Conservation (phyloP, 2,329 filamentous ascomycete species). For the Talaromyces verruculosus region DNA sequence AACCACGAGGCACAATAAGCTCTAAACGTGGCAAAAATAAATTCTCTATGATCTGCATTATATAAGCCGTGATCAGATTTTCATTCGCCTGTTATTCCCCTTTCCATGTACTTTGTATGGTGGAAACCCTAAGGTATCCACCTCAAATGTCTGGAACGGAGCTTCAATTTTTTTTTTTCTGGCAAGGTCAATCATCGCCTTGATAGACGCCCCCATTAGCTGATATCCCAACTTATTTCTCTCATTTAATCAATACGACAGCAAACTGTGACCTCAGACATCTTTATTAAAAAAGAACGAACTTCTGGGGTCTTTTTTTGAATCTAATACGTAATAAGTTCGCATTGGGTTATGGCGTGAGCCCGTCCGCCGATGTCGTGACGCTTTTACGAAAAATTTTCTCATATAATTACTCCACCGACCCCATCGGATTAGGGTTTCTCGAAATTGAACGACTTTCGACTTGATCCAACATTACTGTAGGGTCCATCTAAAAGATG, state of each 20-base stretch:
- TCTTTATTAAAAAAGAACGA: not conserved
- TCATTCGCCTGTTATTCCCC: not conserved
- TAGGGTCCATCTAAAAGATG: slow-evolving; percentile 2
- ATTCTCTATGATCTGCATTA: not conserved
- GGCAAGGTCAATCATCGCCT: not conserved
- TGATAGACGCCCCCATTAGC: not conserved
- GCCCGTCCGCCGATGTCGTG: slow-evolving; percentile 5
- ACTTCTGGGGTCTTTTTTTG: not conserved
- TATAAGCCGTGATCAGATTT: not conserved
- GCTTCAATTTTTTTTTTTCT: not conserved
- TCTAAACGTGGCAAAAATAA: not conserved
- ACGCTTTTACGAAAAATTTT: slow-evolving; percentile 4
- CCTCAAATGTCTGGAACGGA: not conserved
- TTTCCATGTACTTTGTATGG: not conserved
- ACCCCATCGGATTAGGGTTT: not conserved
- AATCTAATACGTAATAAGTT: slow-evolving; percentile 3
- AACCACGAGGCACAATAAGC: not conserved
- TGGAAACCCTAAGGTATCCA: not conserved
- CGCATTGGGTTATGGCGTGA: slow-evolving; percentile 8
- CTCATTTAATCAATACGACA: not conserved
- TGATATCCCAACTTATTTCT: not conserved
- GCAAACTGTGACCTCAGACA: not conserved
- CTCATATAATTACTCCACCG: not conserved
- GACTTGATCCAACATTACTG: not conserved
- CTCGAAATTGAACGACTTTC: not conserved